Evolutionary conservation across 345 rosid genomes (phyloP).

Genomic region (Arabis hirsuta): DNA sequence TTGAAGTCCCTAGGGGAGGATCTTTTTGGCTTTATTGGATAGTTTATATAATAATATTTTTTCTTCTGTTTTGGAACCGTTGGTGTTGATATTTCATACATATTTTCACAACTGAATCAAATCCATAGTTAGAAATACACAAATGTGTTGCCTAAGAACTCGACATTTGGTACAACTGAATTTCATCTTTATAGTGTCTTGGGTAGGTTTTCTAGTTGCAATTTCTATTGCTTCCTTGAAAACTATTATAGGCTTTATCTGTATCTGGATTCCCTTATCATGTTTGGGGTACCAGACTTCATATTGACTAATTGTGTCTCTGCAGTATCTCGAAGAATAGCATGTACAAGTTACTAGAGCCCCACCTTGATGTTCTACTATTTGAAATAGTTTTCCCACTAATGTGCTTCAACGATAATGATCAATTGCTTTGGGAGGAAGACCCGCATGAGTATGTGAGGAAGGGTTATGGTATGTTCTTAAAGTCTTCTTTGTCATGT

Average conservation of each 20-base stretch:
- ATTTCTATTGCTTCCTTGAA: slow-evolving; percentile 16
- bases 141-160: neutral
- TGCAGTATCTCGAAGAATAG: slow-evolving; percentile 86
- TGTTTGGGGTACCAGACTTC: slow-evolving; percentile 16
- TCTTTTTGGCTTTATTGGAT: slow-evolving; percentile 18
- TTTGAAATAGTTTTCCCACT: slow-evolving; percentile 96
- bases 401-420: slow-evolving; percentile 96
- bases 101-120: neutral
- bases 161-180: slow-evolving; percentile 5
- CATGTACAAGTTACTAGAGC: slow-evolving; percentile 88
- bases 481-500: slow-evolving; percentile 18
- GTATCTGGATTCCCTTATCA: slow-evolving; percentile 19
- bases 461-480: slow-evolving; percentile 95
- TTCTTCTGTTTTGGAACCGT: neutral
- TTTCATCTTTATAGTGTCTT: slow-evolving; percentile 11
- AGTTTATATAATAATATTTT: neutral
- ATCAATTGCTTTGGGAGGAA: slow-evolving; percentile 99
- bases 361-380: slow-evolving; percentile 80
- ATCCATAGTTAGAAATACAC: slow-evolving; percentile 7
- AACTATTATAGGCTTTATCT: slow-evolving; percentile 1
- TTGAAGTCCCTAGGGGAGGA: neutral
- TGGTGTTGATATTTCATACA: neutral
- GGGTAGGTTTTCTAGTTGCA: slow-evolving; percentile 26
- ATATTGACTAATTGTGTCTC: slow-evolving; percentile 22
- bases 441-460: slow-evolving; percentile 99